Conservation (phyloP, 202 grass and related monocot genomes). For the Eragrostis tef region DNA sequence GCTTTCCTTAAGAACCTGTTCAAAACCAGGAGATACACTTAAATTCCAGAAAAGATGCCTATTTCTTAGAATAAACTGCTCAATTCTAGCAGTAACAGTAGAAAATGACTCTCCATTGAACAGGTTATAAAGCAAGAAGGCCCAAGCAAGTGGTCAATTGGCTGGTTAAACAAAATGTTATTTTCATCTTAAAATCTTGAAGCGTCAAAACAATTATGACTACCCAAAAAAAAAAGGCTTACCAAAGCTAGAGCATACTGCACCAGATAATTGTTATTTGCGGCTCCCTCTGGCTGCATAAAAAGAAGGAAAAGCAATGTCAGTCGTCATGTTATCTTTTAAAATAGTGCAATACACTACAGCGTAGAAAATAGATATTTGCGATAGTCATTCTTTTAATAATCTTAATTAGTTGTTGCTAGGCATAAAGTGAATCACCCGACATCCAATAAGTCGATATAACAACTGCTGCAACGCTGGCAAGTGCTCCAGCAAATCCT, state of each 20-base stretch:
- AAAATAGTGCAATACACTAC: slow-evolving; percentile 14
- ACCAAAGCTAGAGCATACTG: slow-evolving; percentile 93
- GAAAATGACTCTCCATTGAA: slow-evolving; percentile 29
- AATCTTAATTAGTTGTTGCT: slow-evolving; percentile 9
- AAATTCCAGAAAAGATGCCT: slow-evolving; percentile 26
- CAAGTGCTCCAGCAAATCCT: slow-evolving; percentile 82
- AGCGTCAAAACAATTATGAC: slow-evolving; percentile 11
- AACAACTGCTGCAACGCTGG: slow-evolving; percentile 85
- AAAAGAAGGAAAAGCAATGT: slow-evolving; percentile 9
- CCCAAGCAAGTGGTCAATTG: neutral
- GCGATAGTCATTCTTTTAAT: neutral
- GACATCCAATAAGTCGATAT: slow-evolving; percentile 91
- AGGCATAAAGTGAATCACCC: slow-evolving; percentile 60
- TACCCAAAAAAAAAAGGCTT: slow-evolving; percentile 36
- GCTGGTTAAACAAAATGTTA: neutral
- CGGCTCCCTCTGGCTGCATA: slow-evolving; percentile 83
- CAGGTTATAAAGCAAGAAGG: slow-evolving; percentile 2
- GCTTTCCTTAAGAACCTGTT: slow-evolving; percentile 95
- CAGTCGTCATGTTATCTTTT: neutral
- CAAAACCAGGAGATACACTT: slow-evolving; percentile 21
- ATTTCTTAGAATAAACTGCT: slow-evolving; percentile 22
- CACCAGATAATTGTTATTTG: slow-evolving; percentile 81
- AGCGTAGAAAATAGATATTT: slow-evolving; percentile 4
- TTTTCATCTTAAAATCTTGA: slow-evolving; percentile 20
- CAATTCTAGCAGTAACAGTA: slow-evolving; percentile 14